Base-by-base conservation (phyloP, 2,329 filamentous ascomycete genomes). In the Stagonosporopsis chrysanthemi region DNA sequence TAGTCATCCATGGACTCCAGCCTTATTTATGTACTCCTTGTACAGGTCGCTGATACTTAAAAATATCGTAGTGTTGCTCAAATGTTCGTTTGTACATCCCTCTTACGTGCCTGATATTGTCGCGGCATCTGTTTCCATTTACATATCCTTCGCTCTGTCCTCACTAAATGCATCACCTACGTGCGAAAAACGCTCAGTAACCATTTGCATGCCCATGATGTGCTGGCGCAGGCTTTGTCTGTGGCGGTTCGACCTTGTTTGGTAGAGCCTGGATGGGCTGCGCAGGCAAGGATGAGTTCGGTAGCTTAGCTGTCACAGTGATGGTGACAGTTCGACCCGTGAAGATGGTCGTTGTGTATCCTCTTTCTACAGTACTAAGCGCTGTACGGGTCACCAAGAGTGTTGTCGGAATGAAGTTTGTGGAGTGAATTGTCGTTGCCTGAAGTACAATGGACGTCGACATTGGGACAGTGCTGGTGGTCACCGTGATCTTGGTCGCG, bases 391-490 rank as follows among this genome's bases (percentile, higher is more conserved):
- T 56, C 12, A 46, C 14, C 11, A 47, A 51, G 8, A 50, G 23
- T 4, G 46, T 50, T 9, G 46, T 45, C 1, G 52, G 46, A 3
- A 56, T 28, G 3, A 45, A 5, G 14, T 46, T 43, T 1, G 26
- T 51, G 5, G 53, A 56, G 36, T 56, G 49, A n/a, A 56, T 36
- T n/a, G 46, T 56, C 12, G 42, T 56, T 0, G 47, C 41, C 35
- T 5, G 46, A n/a, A 56, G 29, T n/a, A 56, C 41, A 23, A 56
- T 11, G 8, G 53, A 51, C 9, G 53, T 51, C 1, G 41, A 35
- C 3, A 28, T 9, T 5, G 53, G 41, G 4, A 51, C 6, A 9
- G 42, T 51, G 9, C 41, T 46, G 14, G 28, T 56, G 1, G 36
- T 42, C 3, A 56, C 22, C 2, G 41, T 50, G 1, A 51, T 51